Evolutionary conservation across 106 monocot species (phyloP).

Genomic region (Acanthochlamys bracteata): DNA sequence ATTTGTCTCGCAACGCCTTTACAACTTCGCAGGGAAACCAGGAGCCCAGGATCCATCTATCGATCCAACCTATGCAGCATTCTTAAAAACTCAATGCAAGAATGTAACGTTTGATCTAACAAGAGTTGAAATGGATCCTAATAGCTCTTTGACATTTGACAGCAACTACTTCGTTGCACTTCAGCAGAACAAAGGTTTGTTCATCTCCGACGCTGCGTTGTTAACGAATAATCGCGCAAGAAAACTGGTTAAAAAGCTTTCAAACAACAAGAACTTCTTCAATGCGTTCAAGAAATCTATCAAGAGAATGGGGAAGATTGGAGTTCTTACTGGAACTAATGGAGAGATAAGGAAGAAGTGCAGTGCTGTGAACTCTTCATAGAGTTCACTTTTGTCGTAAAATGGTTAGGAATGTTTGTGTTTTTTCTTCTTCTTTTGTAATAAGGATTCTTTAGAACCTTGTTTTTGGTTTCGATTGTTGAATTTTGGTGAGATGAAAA

Average conservation of each 20-base stretch:
- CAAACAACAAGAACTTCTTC: conserved; percentile 15
- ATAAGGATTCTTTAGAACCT: too few relatives aligned
- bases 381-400: too few relatives aligned
- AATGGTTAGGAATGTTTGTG: too few relatives aligned
- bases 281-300: conserved; percentile 37
- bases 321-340: conserved; percentile 23
- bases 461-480: too few relatives aligned
- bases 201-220: conserved; percentile 21
- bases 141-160: conserved; percentile 22
- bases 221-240: conserved; percentile 8
- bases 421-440: too few relatives aligned
- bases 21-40: conserved; percentile 41
- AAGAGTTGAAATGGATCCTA: conserved; percentile 31
- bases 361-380: conserved; percentile 12
- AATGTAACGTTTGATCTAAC: conserved; percentile 10
- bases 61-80: conserved; percentile 15
- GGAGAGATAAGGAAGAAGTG: conserved; percentile 39
- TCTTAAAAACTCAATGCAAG: conserved; percentile 18
- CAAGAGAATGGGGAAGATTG: conserved; percentile 27
- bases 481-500: too few relatives aligned
- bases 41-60: conserved; percentile 29
- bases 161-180: conserved; percentile 20
- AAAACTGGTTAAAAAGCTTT: conserved; percentile 19
- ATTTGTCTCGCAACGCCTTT: conserved; percentile 28
- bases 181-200: conserved; percentile 16